Evolutionary conservation across 768 basidiomycete species (phyloP).

Genomic region (Amanita rubescens): DNA sequence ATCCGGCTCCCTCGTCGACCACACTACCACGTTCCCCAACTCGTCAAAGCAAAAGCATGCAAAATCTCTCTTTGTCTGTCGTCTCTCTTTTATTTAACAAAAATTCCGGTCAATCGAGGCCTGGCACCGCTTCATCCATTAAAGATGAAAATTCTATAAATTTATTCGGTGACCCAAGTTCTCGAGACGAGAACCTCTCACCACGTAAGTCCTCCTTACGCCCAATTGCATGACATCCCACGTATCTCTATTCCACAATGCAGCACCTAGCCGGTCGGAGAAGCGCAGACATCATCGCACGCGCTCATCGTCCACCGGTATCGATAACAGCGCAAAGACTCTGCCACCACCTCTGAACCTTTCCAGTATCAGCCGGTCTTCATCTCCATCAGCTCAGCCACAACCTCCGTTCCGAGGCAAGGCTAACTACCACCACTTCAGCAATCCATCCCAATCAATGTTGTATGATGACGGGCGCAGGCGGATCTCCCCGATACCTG

Average conservation of each 20-base stretch:
- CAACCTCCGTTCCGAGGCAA: background rate
- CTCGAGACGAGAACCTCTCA: background rate
- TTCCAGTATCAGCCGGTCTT: too few species aligned
- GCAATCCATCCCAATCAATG: background rate
- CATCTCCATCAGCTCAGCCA: background rate
- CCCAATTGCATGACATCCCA: background rate
- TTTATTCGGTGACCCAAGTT: background rate
- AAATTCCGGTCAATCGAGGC: background rate
- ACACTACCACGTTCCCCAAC: background rate
- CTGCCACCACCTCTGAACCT: background rate
- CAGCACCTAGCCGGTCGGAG: background rate
- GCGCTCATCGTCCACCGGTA: background rate
- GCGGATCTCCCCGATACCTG: background rate
- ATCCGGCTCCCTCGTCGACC: background rate
- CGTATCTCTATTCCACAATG: background rate
- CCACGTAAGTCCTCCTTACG: background rate
- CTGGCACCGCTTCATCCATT: background rate
- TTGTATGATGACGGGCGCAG: background rate
- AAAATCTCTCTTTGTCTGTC: slow-evolving; percentile 2
- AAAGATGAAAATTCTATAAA: background rate
- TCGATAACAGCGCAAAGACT: background rate
- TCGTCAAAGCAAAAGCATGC: background rate
- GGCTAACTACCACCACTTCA: background rate
- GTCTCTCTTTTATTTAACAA: background rate
- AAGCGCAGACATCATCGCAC: background rate